A percentile compares a stretch with the other conserved stretches of the same genome.
phyloP scores from a whole-genome alignment of 805 yeast species.

The Ascoidea tarda region DNA sequence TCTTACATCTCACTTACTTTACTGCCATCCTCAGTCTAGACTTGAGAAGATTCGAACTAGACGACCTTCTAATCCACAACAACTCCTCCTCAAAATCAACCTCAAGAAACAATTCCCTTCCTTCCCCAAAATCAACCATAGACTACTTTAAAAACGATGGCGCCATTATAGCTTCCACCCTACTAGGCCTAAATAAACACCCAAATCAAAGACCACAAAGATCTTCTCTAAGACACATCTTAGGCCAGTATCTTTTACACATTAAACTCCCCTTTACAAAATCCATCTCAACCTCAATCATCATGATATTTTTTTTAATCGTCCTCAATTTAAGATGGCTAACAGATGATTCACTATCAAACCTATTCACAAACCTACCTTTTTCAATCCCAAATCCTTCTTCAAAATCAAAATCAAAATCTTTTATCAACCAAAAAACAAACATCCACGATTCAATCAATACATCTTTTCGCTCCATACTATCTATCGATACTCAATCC shows the following conservation, averaged over 20 bases:
- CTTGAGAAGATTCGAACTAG: slow-evolving; percentile 44
- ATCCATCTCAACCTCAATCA: slow-evolving; percentile 18
- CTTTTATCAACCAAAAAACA: neutral
- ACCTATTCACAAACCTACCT: neutral
- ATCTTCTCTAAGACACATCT: slow-evolving; percentile 15
- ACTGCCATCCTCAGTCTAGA: slow-evolving; percentile 57
- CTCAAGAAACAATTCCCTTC: neutral
- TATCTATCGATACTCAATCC: neutral
- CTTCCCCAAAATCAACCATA: neutral
- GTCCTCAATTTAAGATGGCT: slow-evolving; percentile 22
- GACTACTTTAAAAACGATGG: slow-evolving; percentile 10
- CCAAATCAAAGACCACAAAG: slow-evolving; percentile 2
- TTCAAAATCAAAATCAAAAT: neutral
- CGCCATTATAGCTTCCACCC: slow-evolving; percentile 16
- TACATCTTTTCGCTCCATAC: neutral
- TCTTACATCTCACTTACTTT: slow-evolving; percentile 49
- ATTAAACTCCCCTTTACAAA: slow-evolving; percentile 24
- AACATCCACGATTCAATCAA: neutral
- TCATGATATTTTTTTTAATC: slow-evolving; percentile 15
- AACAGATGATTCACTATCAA: slow-evolving; percentile 5
- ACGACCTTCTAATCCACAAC: slow-evolving; percentile 26
- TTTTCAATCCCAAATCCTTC: neutral
- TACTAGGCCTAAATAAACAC: slow-evolving; percentile 12
- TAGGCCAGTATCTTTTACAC: slow-evolving; percentile 19
- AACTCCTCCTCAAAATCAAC: neutral